Evolutionary conservation across 73 alveolate species (phyloP).

Genomic region (Paramecium pentaurelia): DNA sequence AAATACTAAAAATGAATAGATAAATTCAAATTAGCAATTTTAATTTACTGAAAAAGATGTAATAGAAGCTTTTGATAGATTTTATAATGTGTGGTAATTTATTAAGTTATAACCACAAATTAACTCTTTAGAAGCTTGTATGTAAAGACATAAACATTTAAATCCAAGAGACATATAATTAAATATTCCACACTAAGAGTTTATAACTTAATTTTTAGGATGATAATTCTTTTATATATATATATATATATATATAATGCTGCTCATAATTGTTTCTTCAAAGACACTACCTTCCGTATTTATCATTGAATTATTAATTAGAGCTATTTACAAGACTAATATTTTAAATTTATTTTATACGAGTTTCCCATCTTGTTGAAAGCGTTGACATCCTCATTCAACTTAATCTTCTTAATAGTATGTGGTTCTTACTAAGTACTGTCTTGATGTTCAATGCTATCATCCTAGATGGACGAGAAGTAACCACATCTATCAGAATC

Average conservation of each 20-base stretch:
- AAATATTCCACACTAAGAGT: not conserved
- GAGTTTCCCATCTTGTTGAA: slow-evolving; percentile 29
- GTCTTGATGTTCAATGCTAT: slow-evolving; percentile 20
- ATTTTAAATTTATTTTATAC: not conserved
- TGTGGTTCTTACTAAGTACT: slow-evolving; percentile 13
- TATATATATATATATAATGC: not conserved
- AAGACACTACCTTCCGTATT: slow-evolving; percentile 16
- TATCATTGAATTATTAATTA: not conserved
- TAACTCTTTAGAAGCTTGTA: not conserved
- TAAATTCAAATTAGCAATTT: not conserved
- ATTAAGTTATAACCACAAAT: slow-evolving; percentile 2
- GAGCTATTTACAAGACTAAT: not conserved
- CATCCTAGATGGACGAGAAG: not conserved
- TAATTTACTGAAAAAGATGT: not conserved
- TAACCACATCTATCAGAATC: slow-evolving; percentile 16
- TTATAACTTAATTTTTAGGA: not conserved
- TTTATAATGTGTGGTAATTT: not conserved
- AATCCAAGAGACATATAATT: slow-evolving; percentile 11
- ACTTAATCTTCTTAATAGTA: not conserved
- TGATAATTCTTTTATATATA: not conserved
- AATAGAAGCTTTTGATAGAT: not conserved
- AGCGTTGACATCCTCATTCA: not conserved
- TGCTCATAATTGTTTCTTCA: not conserved
- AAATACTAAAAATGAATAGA: not conserved
- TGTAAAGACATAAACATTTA: not conserved